Conservation (phyloP, 192 early-diverging fungal genomes). For the Podila epigama region DNA sequence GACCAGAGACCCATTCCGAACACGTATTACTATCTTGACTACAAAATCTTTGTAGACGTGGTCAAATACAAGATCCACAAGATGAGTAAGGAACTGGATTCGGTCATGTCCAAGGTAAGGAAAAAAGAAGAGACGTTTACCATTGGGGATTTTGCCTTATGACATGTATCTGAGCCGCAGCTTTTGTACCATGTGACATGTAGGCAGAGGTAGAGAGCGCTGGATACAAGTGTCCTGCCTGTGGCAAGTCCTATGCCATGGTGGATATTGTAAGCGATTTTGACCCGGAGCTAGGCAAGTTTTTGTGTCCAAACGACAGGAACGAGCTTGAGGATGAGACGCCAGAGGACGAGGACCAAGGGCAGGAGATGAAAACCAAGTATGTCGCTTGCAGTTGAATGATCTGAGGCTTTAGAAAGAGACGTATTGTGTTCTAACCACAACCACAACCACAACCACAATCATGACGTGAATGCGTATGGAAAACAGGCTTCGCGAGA, state of each 20-base stretch:
- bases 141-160: too few species aligned
- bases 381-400: too few species aligned
- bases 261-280: constrained; percentile 60
- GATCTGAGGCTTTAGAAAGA: too few species aligned
- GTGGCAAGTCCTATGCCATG: constrained; percentile 63
- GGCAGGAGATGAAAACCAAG: constrained; percentile 38
- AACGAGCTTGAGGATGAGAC: constrained; percentile 19
- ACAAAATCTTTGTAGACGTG: constrained; percentile 92
- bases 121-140: not conserved
- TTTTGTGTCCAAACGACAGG: constrained; percentile 29
- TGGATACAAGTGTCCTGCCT: constrained; percentile 71
- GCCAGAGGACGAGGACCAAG: constrained; percentile 35
- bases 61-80: constrained; percentile 92
- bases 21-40: constrained; percentile 90
- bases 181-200: too few species aligned
- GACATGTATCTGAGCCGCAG: too few species aligned
- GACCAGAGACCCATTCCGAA: constrained; percentile 65
- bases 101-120: constrained; percentile 61
- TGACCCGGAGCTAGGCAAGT: constrained; percentile 8
- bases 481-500: constrained; percentile 63
- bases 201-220: constrained; percentile 72
- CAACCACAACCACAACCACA: too few species aligned
- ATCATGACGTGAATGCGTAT: not conserved
- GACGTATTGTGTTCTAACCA: too few species aligned
- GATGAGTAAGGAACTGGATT: constrained; percentile 70